A percentile compares a stretch with the other conserved stretches of the same genome.
These are phyloP conservation scores for Oxyria digyna DNA, from an alignment of 148 eudicot genomes.

Conservation along the genomic window DNA sequence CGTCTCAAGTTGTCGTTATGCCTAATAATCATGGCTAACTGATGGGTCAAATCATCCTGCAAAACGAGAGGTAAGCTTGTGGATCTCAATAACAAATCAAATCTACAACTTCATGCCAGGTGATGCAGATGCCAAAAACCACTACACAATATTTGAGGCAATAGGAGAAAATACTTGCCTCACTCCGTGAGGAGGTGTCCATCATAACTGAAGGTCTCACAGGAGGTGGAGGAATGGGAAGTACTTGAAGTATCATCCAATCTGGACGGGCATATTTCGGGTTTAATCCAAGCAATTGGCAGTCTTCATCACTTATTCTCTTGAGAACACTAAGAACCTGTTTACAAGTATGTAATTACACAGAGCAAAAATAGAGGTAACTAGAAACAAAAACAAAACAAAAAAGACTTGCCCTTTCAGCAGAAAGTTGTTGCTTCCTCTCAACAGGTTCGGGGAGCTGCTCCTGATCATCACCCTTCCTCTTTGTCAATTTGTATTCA, in stretches of 20 bases:
- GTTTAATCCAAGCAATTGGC: conserved; percentile 45
- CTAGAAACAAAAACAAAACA: background rate
- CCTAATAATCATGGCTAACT: conserved; percentile 92
- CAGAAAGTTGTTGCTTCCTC: conserved; percentile 50
- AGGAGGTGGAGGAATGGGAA: conserved; percentile 71
- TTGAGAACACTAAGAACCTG: conserved; percentile 64
- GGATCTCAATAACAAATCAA: background rate
- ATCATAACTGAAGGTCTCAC: conserved; percentile 80
- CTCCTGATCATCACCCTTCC: conserved; percentile 56
- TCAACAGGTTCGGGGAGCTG: conserved; percentile 80
- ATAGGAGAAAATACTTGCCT: conserved; percentile 28
- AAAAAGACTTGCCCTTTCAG: conserved; percentile 39
- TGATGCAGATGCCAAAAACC: background rate
- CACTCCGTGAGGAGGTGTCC: conserved; percentile 71
- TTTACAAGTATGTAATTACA: background rate
- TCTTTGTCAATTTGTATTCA: conserved; percentile 58
- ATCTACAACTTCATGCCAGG: background rate
- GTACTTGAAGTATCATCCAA: conserved; percentile 85
- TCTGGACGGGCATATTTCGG: conserved; percentile 79
- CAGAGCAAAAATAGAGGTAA: background rate
- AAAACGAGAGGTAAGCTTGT: background rate
- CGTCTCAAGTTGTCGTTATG: conserved; percentile 83
- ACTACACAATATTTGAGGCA: background rate
- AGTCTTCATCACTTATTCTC: conserved; percentile 66
- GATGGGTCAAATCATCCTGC: conserved; percentile 99